These are phyloP conservation scores for Lepidium aucheri DNA, from an alignment of 345 rosid genomes.

Conservation along the genomic window DNA sequence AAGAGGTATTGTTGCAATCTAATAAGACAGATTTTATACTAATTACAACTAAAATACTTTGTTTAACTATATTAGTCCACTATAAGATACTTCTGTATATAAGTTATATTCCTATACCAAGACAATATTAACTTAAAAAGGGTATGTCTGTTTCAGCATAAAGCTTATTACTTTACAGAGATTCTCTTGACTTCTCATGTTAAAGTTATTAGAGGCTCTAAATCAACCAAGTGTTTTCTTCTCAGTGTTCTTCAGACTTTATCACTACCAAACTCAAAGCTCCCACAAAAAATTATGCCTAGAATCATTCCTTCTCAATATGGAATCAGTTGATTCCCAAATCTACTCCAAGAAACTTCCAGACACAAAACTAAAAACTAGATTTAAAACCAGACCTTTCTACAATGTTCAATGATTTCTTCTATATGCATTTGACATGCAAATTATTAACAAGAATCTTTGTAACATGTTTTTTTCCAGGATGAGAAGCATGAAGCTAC, in stretches of 20 bases:
- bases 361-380: not conserved
- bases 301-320: conserved; percentile 9
- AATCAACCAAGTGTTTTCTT: conserved; percentile 20
- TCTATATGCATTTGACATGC: not conserved
- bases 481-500: conserved; percentile 46
- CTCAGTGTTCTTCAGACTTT: conserved; percentile 11
- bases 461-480: conserved; percentile 22
- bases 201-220: conserved; percentile 15
- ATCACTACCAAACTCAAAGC: conserved; percentile 2
- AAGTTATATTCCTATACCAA: conserved; percentile 7
- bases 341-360: conserved; percentile 8
- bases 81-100: conserved; percentile 9
- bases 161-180: conserved; percentile 27
- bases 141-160: conserved; percentile 17
- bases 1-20: conserved; percentile 27
- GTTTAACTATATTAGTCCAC: conserved; percentile 4
- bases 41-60: not conserved
- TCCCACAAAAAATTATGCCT: not conserved
- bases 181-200: conserved; percentile 20
- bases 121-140: conserved; percentile 2
- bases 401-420: not conserved
- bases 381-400: not conserved
- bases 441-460: not conserved
- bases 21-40: not conserved
- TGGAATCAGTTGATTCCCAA: conserved; percentile 7